Evolutionary conservation across 1,139 yeast genomes (phyloP).

Genomic region (Nakaseomyces glabratus): DNA sequence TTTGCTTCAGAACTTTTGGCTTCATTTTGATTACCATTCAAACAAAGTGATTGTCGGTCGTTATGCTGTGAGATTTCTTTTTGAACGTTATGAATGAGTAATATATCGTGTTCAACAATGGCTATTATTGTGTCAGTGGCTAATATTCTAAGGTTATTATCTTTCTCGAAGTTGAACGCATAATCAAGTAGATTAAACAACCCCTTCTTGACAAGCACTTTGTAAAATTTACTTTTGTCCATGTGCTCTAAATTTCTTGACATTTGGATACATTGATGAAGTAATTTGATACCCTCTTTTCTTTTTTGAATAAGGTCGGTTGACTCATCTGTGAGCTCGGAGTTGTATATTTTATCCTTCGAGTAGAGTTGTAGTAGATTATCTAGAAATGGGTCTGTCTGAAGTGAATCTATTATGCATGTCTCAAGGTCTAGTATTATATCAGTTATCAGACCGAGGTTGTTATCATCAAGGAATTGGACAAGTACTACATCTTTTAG

Average conservation of each 20-base stretch:
- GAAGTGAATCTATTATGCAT: slow-evolving; percentile 54
- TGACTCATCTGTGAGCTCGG: slow-evolving; percentile 14
- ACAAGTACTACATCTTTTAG: slow-evolving; percentile 81
- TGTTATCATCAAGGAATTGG: slow-evolving; percentile 69
- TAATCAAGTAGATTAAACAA: slow-evolving; percentile 60
- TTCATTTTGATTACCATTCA: not conserved
- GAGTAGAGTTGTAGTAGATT: slow-evolving; percentile 52
- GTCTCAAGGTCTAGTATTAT: slow-evolving; percentile 27
- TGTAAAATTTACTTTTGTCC: slow-evolving; percentile 60
- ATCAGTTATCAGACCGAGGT: slow-evolving; percentile 50
- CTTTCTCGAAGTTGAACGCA: slow-evolving; percentile 54
- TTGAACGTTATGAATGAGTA: slow-evolving; percentile 43
- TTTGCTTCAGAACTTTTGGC: slow-evolving; percentile 9
- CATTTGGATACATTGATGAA: slow-evolving; percentile 72
- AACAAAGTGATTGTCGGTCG: not conserved
- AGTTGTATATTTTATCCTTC: slow-evolving; percentile 12
- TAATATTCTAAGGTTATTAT: slow-evolving; percentile 45
- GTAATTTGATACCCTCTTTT: slow-evolving; percentile 66
- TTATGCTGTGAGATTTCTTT: slow-evolving; percentile 15
- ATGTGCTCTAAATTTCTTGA: slow-evolving; percentile 58
- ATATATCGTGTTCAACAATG: slow-evolving; percentile 76
- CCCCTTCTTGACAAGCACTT: slow-evolving; percentile 57
- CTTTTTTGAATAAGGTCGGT: slow-evolving; percentile 30
- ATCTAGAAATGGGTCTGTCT: slow-evolving; percentile 42
- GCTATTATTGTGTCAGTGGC: slow-evolving; percentile 79